phyloP scores from a whole-genome alignment of 495 filamentous ascomycete species.

The Penicillium desertorum region DNA sequence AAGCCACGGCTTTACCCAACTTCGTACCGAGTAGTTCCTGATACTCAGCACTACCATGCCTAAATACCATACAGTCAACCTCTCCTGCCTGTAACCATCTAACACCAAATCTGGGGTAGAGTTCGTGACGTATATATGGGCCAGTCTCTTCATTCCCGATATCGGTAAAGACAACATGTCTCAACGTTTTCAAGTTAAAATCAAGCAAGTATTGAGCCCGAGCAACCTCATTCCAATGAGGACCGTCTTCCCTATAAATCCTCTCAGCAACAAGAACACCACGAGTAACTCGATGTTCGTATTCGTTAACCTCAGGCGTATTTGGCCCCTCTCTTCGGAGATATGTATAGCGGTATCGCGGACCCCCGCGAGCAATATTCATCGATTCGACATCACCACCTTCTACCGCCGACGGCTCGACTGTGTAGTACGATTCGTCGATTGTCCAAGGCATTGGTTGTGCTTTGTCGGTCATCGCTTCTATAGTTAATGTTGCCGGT shows the following conservation, averaged over 20 bases:
- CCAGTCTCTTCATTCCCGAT: neutral
- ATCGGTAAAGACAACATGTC: neutral
- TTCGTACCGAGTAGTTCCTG: constrained; percentile 2
- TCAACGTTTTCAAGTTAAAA: neutral
- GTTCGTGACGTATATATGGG: neutral
- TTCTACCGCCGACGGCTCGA: neutral
- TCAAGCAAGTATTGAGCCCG: neutral
- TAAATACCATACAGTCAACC: neutral
- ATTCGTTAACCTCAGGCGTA: neutral
- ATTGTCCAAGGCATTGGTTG: neutral
- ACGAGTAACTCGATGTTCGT: neutral
- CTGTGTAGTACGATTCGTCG: neutral
- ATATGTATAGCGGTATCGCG: neutral
- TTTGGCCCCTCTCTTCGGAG: neutral
- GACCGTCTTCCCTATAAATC: neutral
- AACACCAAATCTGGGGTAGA: neutral
- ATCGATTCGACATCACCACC: neutral
- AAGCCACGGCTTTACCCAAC: neutral
- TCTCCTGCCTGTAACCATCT: neutral
- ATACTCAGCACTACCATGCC: neutral
- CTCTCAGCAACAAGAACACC: neutral
- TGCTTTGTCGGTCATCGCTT: neutral
- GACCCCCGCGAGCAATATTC: neutral
- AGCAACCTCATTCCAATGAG: neutral
- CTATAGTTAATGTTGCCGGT: neutral